Percentiles rank a stretch among this genome's conserved stretches.
These are phyloP conservation scores for Diutina rugosa DNA, from an alignment of 1,139 yeast species.

Conservation along the genomic window DNA sequence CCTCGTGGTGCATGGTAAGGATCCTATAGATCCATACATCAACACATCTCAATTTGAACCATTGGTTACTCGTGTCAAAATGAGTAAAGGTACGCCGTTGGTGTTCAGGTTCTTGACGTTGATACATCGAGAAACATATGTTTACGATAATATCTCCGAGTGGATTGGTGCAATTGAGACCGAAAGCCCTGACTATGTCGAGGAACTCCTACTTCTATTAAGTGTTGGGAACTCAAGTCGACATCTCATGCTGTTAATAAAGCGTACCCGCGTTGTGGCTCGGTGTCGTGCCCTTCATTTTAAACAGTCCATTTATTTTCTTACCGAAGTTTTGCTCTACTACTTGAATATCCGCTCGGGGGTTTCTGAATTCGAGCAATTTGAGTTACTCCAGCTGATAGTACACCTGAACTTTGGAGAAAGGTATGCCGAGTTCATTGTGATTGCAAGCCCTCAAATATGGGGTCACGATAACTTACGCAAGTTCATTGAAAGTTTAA, in stretches of 20 bases:
- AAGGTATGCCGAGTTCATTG: background rate
- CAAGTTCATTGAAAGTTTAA: background rate
- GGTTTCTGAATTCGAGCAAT: background rate
- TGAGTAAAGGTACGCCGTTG: background rate
- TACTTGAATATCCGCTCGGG: background rate
- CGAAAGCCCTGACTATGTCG: background rate
- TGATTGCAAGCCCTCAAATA: background rate
- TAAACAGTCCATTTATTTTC: background rate
- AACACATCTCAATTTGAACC: slow-evolving; percentile 1
- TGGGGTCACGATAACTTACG: background rate
- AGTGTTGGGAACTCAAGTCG: background rate
- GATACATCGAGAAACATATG: background rate
- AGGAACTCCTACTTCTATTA: background rate
- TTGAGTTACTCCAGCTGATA: background rate
- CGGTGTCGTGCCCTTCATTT: background rate
- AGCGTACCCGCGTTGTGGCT: background rate
- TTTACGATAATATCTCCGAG: background rate
- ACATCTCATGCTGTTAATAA: background rate
- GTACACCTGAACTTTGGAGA: background rate
- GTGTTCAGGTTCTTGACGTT: background rate
- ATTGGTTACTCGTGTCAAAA: background rate
- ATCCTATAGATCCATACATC: no score
- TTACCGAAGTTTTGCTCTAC: background rate
- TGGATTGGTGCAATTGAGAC: background rate
- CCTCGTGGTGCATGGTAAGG: background rate